Evolutionary conservation across 306 rosid species (phyloP).

Genomic region (Begonia loranthoides): DNA sequence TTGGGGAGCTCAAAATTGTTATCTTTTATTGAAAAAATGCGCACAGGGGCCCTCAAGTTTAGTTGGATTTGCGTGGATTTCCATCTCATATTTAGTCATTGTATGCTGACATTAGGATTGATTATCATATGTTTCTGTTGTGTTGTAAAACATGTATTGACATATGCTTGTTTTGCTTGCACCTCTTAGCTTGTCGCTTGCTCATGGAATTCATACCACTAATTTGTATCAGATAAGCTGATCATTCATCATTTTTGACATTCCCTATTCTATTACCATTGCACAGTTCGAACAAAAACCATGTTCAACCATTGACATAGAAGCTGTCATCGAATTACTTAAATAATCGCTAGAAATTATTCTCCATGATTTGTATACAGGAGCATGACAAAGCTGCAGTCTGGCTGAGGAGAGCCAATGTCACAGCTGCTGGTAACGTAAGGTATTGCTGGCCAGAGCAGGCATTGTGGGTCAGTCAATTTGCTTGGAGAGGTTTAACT

Average conservation of each 20-base stretch:
- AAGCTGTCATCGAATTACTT: neutral
- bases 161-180: too few relatives aligned
- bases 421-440: neutral
- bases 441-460: neutral
- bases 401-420: conserved; percentile 3
- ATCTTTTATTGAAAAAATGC: conserved; percentile 43
- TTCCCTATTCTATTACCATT: too few relatives aligned
- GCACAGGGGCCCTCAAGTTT: conserved; percentile 50
- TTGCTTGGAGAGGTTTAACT: too few relatives aligned
- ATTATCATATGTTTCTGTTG: conserved; percentile 8
- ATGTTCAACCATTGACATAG: neutral
- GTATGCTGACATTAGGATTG: conserved; percentile 48
- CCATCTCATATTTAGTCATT: conserved; percentile 24
- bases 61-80: conserved; percentile 31
- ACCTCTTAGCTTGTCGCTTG: too few relatives aligned
- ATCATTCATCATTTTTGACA: neutral
- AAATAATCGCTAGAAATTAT: neutral
- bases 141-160: too few relatives aligned
- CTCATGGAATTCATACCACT: too few relatives aligned
- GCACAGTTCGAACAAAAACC: too few relatives aligned
- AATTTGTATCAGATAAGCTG: neutral
- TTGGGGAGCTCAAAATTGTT: conserved; percentile 29
- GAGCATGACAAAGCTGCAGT: conserved; percentile 5
- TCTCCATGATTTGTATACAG: conserved; percentile 5
- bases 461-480: too few relatives aligned